phyloP scores from a whole-genome alignment of 345 rosid genomes.

The thale cress (Arabidopsis thaliana) region TAIR10.1 NC_003074.8:20577501-20578000 shows the following conservation, averaged over 20 bases:
- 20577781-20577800: not conserved
- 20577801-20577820: not conserved
- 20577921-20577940: not conserved
- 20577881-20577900: not conserved
- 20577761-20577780: constrained; percentile 3
- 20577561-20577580: not conserved
- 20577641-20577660: constrained; percentile 20
- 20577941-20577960: not conserved
- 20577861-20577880: not conserved
- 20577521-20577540: not conserved
- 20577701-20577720: not conserved
- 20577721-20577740: constrained; percentile 1
- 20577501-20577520: not conserved
- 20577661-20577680: constrained; percentile 13
- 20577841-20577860: not conserved
- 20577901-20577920: not conserved
- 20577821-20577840: not conserved
- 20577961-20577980: not conserved
- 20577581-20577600: not conserved
- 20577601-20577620: constrained; percentile 33
- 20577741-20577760: constrained; percentile 30
- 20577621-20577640: constrained; percentile 33
- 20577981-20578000: no score
- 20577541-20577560: not conserved
- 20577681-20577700: constrained; percentile 3